Evolutionary conservation across 805 yeast genomes (phyloP), one percentile per base, ranked within the genome.

Genomic region (Priceomyces medius): DNA sequence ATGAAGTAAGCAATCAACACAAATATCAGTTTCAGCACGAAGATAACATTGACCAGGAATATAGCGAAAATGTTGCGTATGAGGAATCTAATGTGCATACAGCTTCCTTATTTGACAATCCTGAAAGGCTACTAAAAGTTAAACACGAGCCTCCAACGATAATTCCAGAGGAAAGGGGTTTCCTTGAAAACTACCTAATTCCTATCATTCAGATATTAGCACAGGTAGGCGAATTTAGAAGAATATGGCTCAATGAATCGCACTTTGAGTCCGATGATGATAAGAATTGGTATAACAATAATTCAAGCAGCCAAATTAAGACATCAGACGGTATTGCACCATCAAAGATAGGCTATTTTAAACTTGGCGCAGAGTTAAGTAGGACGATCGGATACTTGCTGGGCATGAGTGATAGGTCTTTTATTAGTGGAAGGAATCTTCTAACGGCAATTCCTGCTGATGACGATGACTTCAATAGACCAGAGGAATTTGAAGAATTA

Each of bases 141-240:
- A 26, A 36, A 1, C 24, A 20, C 13, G 45, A 41, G 13, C 53
- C 55, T 2, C 58, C 64, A 1, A 51, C 47, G 2, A 37, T 60
- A 1, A 45, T 60, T n/a, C 47, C 49, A 3, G 29, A 35, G 13
- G 34, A 33, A 6, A 46, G 49, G 14, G 38, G 43, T 9, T 40
- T 40, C 36, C 42, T 57, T 36, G 60, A 58, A 38, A 60, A 59
- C 45, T 56, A 52, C 43, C 42, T 64, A 42, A 46, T 60, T 3
- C 66, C 73, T 3, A 29, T 66, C 6, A 35, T 66, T 3, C 40
- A 49, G 17, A 55, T 65, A n/a, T 46, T 61, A 31, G 49, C 65
- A 1, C 61, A 61, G 37, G 40, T 56, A 17, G 38, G 45, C 10
- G 40, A 49, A 28, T 63, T 66, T 41, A 47, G 47, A 8, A 18